These are phyloP conservation scores for Juglanconis juglandina DNA, from an alignment of 2,329 filamentous ascomycete species.

Conservation along the genomic window DNA sequence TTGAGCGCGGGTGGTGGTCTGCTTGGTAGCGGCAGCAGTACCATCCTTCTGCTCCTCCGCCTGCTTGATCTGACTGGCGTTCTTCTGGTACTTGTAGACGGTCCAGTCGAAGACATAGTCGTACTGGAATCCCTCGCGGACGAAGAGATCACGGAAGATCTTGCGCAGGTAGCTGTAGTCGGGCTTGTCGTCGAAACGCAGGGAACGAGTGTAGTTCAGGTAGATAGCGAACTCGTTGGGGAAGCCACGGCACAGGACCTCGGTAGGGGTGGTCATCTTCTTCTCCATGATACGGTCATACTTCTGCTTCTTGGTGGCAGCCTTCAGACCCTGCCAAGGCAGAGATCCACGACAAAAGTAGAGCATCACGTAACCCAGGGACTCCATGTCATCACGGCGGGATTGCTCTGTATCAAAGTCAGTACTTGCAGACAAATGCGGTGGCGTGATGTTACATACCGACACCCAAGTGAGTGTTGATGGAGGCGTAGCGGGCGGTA, in stretches of 20 bases:
- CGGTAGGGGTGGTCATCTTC: constrained; percentile 99
- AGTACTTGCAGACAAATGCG: constrained; percentile 25
- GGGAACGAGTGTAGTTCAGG: constrained; percentile 96
- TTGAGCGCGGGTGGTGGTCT: constrained; percentile 54
- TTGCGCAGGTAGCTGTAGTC: constrained; percentile 99
- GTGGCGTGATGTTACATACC: constrained; percentile 48
- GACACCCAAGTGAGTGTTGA: constrained; percentile 97
- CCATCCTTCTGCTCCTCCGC: constrained; percentile 71
- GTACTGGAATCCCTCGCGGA: constrained; percentile 98
- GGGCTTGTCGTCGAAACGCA: constrained; percentile 99
- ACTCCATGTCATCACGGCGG: constrained; percentile 99
- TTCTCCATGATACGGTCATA: constrained; percentile 99
- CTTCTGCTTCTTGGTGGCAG: constrained; percentile 99
- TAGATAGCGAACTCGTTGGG: constrained; percentile 99
- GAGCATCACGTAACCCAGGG: constrained; percentile 97
- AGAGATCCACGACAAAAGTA: constrained; percentile 99
- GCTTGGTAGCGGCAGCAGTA: constrained; percentile 50
- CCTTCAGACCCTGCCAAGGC: constrained; percentile 97
- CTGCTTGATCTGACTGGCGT: constrained; percentile 89
- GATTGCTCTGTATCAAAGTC: constrained; percentile 71
- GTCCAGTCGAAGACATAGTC: constrained; percentile 99
- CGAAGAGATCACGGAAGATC: constrained; percentile 99
- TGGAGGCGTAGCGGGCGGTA: constrained; percentile 96
- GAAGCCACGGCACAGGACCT: constrained; percentile 97
- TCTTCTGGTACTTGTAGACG: constrained; percentile 99